Conservation (phyloP, 768 basidiomycete genomes). For the Pleurotus salmoneostramineus region DNA sequence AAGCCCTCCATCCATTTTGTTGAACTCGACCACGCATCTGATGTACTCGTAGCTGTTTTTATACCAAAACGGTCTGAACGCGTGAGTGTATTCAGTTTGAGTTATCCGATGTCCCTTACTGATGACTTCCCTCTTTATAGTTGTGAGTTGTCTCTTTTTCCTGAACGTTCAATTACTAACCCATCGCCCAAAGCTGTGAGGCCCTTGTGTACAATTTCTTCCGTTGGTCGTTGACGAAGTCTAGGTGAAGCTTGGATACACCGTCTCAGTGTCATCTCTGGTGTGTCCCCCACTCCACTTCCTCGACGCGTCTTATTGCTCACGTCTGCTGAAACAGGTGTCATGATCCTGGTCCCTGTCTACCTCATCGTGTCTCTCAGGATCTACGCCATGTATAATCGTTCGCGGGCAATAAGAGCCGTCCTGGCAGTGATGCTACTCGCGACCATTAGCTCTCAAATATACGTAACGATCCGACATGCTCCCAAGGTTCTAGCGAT, state of each 20-base stretch:
- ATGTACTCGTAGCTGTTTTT: too few species aligned
- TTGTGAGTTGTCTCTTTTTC: too few species aligned
- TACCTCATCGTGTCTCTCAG: background rate
- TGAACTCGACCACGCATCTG: too few species aligned
- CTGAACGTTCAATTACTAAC: background rate
- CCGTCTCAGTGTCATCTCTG: background rate
- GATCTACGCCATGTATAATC: background rate
- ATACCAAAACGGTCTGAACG: too few species aligned
- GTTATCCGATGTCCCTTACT: too few species aligned
- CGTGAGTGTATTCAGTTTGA: too few species aligned
- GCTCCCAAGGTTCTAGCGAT: background rate
- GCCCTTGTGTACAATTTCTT: too few species aligned
- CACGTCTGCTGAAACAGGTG: background rate
- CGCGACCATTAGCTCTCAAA: background rate
- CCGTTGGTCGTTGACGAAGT: too few species aligned
- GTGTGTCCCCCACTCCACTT: background rate
- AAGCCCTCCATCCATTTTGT: too few species aligned
- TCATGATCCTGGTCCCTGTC: background rate
- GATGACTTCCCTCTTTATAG: too few species aligned
- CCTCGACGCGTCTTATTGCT: background rate
- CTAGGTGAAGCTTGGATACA: slow-evolving; percentile 2
- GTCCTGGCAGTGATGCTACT: background rate
- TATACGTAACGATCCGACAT: background rate
- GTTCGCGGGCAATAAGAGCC: background rate
- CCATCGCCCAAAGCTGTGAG: too few species aligned